These are phyloP conservation scores for Schoenoplectus triqueter DNA, from an alignment of 202 grass and related monocot genomes.

Conservation along the genomic window DNA sequence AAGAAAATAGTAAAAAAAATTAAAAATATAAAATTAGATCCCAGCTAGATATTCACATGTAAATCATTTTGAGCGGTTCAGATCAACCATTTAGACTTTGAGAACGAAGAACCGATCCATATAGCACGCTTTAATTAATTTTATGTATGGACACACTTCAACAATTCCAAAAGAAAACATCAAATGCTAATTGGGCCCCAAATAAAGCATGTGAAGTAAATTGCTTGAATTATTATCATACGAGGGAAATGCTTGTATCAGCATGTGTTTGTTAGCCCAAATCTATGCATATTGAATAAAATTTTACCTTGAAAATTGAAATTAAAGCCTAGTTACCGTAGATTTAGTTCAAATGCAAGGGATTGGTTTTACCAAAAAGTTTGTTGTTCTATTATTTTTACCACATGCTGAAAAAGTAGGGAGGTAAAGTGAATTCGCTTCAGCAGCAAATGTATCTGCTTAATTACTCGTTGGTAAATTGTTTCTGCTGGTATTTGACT, in stretches of 20 bases:
- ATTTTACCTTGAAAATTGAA: not conserved
- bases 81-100: too few species aligned
- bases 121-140: not conserved
- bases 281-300: not conserved
- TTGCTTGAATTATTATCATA: not conserved
- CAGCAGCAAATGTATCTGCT: too few species aligned
- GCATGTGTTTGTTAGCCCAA: not conserved
- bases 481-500: too few species aligned
- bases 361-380: conserved; percentile 9
- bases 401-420: not conserved
- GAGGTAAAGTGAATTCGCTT: not conserved
- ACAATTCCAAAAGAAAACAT: not conserved
- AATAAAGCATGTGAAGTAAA: not conserved
- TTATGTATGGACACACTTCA: not conserved
- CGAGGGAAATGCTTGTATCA: not conserved
- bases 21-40: too few species aligned
- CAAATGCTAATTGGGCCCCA: not conserved
- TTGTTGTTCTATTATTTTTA: not conserved
- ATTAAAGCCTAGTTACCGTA: not conserved
- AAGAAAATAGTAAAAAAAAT: too few species aligned
- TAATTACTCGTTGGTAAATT: too few species aligned
- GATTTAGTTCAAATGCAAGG: not conserved
- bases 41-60: too few species aligned
- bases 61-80: too few species aligned
- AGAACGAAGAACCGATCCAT: too few species aligned